Percentiles rank a stretch among this genome's conserved stretches.
phyloP scores from a whole-genome alignment of 2,329 filamentous ascomycete genomes.

The Penicillium glabrum region DNA sequence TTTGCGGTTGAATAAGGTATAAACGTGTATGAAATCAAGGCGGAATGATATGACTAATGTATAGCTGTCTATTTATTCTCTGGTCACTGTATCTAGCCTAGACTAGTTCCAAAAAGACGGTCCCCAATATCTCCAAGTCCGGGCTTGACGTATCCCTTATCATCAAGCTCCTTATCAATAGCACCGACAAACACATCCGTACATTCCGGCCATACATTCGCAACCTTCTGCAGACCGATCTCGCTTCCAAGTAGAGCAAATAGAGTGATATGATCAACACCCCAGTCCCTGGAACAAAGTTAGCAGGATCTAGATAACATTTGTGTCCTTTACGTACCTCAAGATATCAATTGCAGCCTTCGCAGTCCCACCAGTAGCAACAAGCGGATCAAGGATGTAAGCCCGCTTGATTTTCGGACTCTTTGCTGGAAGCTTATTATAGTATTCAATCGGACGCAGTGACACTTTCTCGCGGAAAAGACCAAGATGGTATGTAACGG shows the following conservation, averaged over 20 bases:
- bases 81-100: slow-evolving; percentile 7
- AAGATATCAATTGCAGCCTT: slow-evolving; percentile 26
- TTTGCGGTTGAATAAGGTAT: no score
- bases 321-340: slow-evolving; percentile 20
- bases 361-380: slow-evolving; percentile 29
- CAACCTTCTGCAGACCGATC: slow-evolving; percentile 20
- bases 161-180: slow-evolving; percentile 24
- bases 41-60: not conserved
- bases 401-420: slow-evolving; percentile 24
- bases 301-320: not conserved
- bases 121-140: slow-evolving; percentile 33
- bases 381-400: slow-evolving; percentile 27
- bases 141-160: slow-evolving; percentile 27
- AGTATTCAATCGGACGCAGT: slow-evolving; percentile 30
- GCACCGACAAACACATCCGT: slow-evolving; percentile 27
- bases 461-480: slow-evolving; percentile 28
- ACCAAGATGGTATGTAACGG: slow-evolving; percentile 29
- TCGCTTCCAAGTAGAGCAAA: slow-evolving; percentile 25
- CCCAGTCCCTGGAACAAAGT: slow-evolving; percentile 23
- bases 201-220: slow-evolving; percentile 26
- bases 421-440: slow-evolving; percentile 30
- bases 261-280: slow-evolving; percentile 27
- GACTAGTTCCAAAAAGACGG: slow-evolving; percentile 27
- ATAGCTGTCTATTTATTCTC: not conserved
- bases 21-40: not conserved